These are phyloP conservation scores for Limonium bicolor DNA, from an alignment of 148 eudicot genomes.

Conservation along the genomic window DNA sequence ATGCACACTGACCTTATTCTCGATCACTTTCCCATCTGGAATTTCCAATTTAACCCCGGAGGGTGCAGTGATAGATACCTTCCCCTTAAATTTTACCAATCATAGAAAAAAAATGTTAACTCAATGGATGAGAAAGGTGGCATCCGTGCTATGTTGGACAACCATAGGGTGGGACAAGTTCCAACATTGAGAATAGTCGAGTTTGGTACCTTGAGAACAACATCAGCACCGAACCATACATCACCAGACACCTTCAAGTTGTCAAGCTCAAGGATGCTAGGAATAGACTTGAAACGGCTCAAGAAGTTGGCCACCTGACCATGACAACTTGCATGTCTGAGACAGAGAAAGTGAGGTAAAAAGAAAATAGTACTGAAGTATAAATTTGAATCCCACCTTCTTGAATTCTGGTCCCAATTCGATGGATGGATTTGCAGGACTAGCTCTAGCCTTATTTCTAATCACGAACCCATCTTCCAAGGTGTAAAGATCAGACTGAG, in stretches of 20 bases:
- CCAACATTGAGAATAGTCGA: too few relatives aligned
- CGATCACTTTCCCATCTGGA: constrained; percentile 70
- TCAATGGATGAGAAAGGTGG: not conserved
- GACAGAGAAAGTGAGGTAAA: not conserved
- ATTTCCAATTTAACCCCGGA: constrained; percentile 76
- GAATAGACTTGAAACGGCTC: constrained; percentile 85
- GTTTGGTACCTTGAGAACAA: constrained; percentile 81
- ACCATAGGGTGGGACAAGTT: not conserved
- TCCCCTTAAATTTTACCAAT: too few relatives aligned
- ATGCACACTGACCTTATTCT: constrained; percentile 44
- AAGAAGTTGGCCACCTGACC: constrained; percentile 75
- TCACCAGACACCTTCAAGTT: constrained; percentile 90
- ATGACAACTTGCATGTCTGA: not conserved
- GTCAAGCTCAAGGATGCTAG: constrained; percentile 82
- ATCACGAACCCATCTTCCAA: constrained; percentile 59
- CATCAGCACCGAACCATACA: constrained; percentile 74
- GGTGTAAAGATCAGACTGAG: constrained; percentile 95
- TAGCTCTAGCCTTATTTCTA: constrained; percentile 61
- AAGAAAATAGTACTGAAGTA: not conserved
- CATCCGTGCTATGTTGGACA: not conserved
- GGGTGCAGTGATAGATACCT: constrained; percentile 55
- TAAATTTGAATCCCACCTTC: constrained; percentile 35
- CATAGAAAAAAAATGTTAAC: not conserved
- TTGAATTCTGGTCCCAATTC: constrained; percentile 97
- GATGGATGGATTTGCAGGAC: constrained; percentile 84